These are phyloP conservation scores for Elsinoe batatas DNA, from an alignment of 2,329 filamentous ascomycete genomes.

Conservation along the genomic window DNA sequence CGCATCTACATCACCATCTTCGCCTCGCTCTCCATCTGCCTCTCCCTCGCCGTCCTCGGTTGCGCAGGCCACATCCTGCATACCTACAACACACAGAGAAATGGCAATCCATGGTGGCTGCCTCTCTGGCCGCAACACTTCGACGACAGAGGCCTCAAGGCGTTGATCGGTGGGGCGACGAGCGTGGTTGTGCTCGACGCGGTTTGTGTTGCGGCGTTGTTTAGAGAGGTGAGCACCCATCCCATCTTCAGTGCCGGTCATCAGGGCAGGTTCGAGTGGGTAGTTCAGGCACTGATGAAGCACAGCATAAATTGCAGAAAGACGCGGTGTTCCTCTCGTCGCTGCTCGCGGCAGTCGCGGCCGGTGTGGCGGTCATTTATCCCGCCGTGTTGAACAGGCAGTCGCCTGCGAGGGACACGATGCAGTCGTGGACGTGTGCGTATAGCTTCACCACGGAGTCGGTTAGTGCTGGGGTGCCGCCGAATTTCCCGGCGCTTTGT, in stretches of 20 bases:
- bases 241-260: too few species aligned
- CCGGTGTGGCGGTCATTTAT: slow-evolving; percentile 33
- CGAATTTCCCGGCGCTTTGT: slow-evolving; percentile 6
- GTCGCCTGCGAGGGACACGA: slow-evolving; percentile 23
- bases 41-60: slow-evolving; percentile 35
- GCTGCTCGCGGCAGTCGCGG: slow-evolving; percentile 29
- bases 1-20: slow-evolving; percentile 8
- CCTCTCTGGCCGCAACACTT: slow-evolving; percentile 41
- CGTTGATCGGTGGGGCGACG: slow-evolving; percentile 30
- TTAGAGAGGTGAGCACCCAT: slow-evolving; percentile 14
- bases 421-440: slow-evolving; percentile 31
- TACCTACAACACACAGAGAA: slow-evolving; percentile 34
- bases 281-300: neutral
- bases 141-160: slow-evolving; percentile 34
- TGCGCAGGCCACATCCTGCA: slow-evolving; percentile 34
- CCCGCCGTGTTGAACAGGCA: slow-evolving; percentile 23
- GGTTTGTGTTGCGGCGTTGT: slow-evolving; percentile 26
- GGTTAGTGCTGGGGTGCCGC: slow-evolving; percentile 7
- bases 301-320: neutral
- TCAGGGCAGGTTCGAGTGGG: too few species aligned
- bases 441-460: slow-evolving; percentile 21
- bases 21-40: slow-evolving; percentile 19
- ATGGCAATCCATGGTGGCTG: slow-evolving; percentile 38
- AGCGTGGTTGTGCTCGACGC: slow-evolving; percentile 32
- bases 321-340: slow-evolving; percentile 15